Percentiles rank a stretch among this genome's conserved stretches.
Conservation (phyloP, 495 filamentous ascomycete species). For the Amphirosellinia nigrospora region DNA sequence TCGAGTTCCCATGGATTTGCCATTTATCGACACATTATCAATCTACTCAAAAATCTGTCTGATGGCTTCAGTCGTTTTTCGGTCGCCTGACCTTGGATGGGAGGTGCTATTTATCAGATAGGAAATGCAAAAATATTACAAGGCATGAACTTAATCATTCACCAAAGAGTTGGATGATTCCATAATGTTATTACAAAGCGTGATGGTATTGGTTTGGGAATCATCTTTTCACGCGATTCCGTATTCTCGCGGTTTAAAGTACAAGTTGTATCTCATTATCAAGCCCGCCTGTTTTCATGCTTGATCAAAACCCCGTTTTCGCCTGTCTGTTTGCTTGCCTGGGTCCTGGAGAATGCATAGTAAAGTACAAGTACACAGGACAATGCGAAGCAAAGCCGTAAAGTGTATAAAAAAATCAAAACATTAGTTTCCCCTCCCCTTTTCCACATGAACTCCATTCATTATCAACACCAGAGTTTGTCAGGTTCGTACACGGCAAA, state of each 20-base stretch:
- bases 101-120: neutral
- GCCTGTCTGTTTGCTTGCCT: neutral
- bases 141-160: neutral
- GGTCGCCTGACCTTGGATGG: no score
- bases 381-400: neutral
- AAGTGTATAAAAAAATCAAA: neutral
- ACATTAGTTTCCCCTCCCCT: neutral
- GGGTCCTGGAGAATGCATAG: neutral
- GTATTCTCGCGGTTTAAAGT: neutral
- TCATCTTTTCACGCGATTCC: neutral
- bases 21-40: neutral
- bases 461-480: neutral
- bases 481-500: slow-evolving; percentile 8
- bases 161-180: neutral
- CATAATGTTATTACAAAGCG: neutral
- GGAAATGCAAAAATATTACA: neutral
- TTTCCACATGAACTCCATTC: slow-evolving; percentile 5
- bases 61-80: no score
- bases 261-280: neutral
- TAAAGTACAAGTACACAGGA: slow-evolving; percentile 3
- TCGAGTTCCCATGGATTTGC: neutral
- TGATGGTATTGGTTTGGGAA: neutral
- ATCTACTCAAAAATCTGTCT: neutral
- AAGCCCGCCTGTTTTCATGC: neutral
- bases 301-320: neutral